Evolutionary conservation across 2,329 filamentous ascomycete species (phyloP), one percentile per base, ranked within the genome.

Genomic region (Achaetomium macrosporum): DNA sequence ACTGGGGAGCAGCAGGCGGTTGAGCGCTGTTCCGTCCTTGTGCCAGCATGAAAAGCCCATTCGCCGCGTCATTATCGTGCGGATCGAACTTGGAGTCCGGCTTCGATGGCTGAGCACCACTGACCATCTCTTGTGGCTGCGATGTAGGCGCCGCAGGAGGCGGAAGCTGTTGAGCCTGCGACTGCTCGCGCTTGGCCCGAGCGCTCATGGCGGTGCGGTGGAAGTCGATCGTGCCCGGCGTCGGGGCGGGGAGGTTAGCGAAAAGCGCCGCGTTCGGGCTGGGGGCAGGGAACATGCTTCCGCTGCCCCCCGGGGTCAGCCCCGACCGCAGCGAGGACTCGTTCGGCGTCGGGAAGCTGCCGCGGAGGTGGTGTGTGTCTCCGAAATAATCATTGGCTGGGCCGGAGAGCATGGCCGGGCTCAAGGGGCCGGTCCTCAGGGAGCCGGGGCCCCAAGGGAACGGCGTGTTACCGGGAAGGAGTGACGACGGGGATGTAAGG

Each of bases 331-430:
- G 75, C 3, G 90, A 95, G 8, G 92, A 97, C 72, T 99, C 93
- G 81, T 96, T 96, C 1, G 92, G 92, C 4, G 93, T 97, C 5
- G 90, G 89, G 66, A 96, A 96, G 50, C 88, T 88, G 62, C 90
- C 84, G 59, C 88, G 83, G 58, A 95, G 76, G 55, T 82, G 86
- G 66, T 85, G 82, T 16, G 84, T 85, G 64, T 95, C 90, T 61
- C 82, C 81, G 67, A 96, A 96, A 72, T 96, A 97, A 67, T 96
- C 90, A 68, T 81, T 87, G 36, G 80, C 73, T 36, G 86, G 93
- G 20, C 90, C 93, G 43, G 90, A 89, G 51, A 99, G 84, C 91
- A 99, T 97, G 59, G 92, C 93, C 73, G 93, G 93, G 71, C 93
- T 97, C 61, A 99, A 73, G 40, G 93, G 93, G 62, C 93, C 93